Percentiles rank a stretch among this genome's conserved stretches.
Evolutionary conservation across 1,284 basidiomycete species (phyloP).

Genomic region (Naganishia liquefaciens): DNA sequence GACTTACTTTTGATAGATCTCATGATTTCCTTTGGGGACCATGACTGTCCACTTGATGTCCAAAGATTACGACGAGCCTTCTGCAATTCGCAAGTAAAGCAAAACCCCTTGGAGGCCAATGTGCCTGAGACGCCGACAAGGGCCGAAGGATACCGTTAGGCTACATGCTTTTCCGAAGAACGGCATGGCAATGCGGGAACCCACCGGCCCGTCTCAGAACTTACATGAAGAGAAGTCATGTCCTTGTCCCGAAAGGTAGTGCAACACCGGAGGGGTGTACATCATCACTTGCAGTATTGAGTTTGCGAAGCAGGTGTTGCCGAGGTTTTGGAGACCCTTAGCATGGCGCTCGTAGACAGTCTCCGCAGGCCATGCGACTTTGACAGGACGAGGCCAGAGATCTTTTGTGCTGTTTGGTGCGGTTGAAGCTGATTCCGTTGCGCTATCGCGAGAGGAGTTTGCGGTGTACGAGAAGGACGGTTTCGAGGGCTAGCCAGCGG

Average conservation of each 20-base stretch:
- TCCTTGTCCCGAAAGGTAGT: conserved; percentile 17
- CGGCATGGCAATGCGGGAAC: neutral
- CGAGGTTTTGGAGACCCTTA: conserved; percentile 78
- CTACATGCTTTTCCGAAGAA: neutral
- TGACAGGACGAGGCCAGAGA: conserved; percentile 28
- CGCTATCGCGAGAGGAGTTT: neutral
- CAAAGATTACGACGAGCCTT: conserved; percentile 34
- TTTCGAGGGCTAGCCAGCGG: neutral
- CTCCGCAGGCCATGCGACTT: conserved; percentile 27
- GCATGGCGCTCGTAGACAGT: conserved; percentile 18
- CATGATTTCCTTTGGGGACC: conserved; percentile 65
- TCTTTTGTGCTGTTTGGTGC: conserved; percentile 8
- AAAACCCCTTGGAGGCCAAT: conserved; percentile 22
- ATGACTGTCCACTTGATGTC: conserved; percentile 37
- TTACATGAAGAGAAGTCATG: conserved; percentile 22
- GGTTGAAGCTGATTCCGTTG: conserved; percentile 3
- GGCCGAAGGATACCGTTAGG: neutral
- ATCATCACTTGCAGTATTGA: conserved; percentile 90
- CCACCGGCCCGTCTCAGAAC: neutral
- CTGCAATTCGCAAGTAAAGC: conserved; percentile 30
- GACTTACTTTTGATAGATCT: conserved; percentile 67
- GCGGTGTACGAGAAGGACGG: conserved; percentile 23
- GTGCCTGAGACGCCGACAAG: conserved; percentile 1
- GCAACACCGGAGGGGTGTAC: conserved; percentile 87
- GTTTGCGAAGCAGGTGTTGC: conserved; percentile 97